Conservation (phyloP, 1,139 yeast species). For the Saccharomycopsis crataegensis region DNA sequence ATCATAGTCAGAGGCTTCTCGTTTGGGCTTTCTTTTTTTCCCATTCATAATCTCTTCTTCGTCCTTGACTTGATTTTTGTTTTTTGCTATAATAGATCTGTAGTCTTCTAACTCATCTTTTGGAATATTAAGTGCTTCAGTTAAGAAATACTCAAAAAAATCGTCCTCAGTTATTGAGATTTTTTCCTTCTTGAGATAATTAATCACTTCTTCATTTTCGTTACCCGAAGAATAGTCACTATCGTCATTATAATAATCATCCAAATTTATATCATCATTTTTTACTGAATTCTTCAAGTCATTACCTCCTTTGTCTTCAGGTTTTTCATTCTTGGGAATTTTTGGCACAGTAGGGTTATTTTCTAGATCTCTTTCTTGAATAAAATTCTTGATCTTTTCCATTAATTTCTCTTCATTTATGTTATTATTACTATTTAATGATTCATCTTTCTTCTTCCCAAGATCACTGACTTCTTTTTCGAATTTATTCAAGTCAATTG, state of each 20-base stretch:
- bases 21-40: neutral
- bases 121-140: slow-evolving; percentile 40
- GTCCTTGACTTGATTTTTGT: neutral
- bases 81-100: slow-evolving; percentile 20
- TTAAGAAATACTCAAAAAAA: slow-evolving; percentile 50
- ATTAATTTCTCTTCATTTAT: slow-evolving; percentile 3
- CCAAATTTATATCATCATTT: neutral
- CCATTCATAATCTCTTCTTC: neutral
- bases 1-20: neutral
- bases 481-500: neutral
- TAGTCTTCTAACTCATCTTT: slow-evolving; percentile 34
- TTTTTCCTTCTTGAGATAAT: slow-evolving; percentile 20
- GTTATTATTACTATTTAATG: neutral
- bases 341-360: neutral
- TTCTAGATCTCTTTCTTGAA: neutral
- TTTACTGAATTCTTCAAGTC: neutral
- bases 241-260: slow-evolving; percentile 7
- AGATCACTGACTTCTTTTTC: neutral
- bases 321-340: neutral
- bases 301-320: neutral
- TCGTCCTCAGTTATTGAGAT: slow-evolving; percentile 48
- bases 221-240: slow-evolving; percentile 9
- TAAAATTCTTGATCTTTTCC: slow-evolving; percentile 6
- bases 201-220: slow-evolving; percentile 4
- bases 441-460: neutral